These are phyloP conservation scores for Stephania cephalantha DNA, from an alignment of 164 flowering plant species.

Conservation along the genomic window DNA sequence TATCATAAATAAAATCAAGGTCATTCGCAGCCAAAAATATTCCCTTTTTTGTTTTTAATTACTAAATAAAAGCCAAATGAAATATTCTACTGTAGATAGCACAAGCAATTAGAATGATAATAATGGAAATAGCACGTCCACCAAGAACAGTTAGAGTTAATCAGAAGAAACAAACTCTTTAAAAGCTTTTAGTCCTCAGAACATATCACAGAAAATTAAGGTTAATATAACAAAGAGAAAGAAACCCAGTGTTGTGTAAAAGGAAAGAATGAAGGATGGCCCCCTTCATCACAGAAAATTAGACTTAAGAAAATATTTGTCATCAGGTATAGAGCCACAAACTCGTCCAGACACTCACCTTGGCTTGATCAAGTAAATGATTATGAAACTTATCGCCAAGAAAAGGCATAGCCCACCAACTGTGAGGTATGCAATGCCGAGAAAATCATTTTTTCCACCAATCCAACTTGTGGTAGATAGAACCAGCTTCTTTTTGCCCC, in stretches of 20 bases:
- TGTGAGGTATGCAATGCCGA: slow-evolving; percentile 65
- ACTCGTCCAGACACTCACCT: slow-evolving; percentile 41
- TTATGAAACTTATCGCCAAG: slow-evolving; percentile 52
- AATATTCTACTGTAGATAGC: background rate
- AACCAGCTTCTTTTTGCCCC: slow-evolving; percentile 66
- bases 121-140: background rate
- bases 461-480: slow-evolving; percentile 85
- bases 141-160: background rate
- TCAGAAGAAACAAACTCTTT: background rate
- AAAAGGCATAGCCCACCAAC: slow-evolving; percentile 68
- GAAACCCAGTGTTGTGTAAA: background rate
- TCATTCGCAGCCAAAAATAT: background rate
- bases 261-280: background rate
- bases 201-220: background rate
- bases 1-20: slow-evolving; percentile 3
- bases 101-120: background rate
- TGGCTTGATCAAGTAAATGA: slow-evolving; percentile 59
- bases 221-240: background rate
- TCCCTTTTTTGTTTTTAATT: background rate
- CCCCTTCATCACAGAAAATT: no score
- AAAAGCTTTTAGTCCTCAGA: background rate
- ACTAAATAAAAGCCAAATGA: background rate
- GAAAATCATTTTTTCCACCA: slow-evolving; percentile 80
- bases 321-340: background rate
- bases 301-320: no score